Evolutionary conservation across 352 stramenopile genomes (phyloP).

Genomic region (Phytopythium sindhum): DNA sequence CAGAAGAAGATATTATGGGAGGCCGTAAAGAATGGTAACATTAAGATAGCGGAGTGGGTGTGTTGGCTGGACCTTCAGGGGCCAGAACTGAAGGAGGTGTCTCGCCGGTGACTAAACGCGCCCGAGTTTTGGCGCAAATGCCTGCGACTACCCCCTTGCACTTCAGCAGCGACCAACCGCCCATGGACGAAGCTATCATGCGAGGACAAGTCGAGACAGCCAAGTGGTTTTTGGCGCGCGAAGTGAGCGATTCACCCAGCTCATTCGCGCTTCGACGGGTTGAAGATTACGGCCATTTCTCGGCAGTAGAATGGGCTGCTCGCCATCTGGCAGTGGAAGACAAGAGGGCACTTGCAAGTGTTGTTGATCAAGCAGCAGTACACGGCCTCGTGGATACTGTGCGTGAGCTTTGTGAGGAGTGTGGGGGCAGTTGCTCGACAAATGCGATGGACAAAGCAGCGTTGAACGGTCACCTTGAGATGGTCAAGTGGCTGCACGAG

Average conservation of each 20-base stretch:
- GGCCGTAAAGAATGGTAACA: not conserved
- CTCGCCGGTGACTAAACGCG: not conserved
- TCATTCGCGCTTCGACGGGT: not conserved
- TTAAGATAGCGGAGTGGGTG: not conserved
- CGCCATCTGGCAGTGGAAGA: not conserved
- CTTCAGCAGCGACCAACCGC: not conserved
- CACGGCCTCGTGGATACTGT: not conserved
- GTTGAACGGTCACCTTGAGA: not conserved
- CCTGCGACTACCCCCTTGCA: not conserved
- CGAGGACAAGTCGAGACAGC: not conserved
- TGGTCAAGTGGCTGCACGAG: conserved; percentile 5
- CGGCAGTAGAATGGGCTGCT: not conserved
- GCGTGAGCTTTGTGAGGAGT: not conserved
- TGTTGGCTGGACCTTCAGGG: not conserved
- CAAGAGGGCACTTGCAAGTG: not conserved
- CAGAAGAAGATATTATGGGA: not conserved
- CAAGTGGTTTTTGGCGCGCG: not conserved
- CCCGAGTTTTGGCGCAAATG: not conserved
- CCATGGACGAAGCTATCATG: not conserved
- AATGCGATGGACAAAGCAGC: not conserved
- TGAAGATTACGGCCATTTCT: not conserved
- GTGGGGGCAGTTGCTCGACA: not conserved
- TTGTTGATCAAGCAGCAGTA: not conserved
- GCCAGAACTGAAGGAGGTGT: not conserved
- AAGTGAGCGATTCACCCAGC: not conserved